Conservation (phyloP, 1,139 yeast species). For the Geotrichum australiense region DNA sequence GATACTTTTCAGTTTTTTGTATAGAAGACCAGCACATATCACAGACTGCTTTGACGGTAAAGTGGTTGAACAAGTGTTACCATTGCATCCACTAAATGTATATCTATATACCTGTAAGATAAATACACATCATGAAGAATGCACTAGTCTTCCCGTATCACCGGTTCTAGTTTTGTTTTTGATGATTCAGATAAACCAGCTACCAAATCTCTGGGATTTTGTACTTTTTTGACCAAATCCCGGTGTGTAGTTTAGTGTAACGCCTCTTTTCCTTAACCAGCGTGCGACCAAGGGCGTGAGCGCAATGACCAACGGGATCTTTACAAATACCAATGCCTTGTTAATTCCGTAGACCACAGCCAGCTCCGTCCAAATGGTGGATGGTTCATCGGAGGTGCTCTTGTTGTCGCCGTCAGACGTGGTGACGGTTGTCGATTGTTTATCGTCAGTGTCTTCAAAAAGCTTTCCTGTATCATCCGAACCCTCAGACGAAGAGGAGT, state of each 20-base stretch:
- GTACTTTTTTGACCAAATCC: slow-evolving; percentile 12
- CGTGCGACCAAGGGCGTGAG: slow-evolving; percentile 2
- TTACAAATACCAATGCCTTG: slow-evolving; percentile 2
- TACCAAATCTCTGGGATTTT: slow-evolving; percentile 13
- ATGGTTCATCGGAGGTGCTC: background rate
- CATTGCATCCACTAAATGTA: too few species aligned
- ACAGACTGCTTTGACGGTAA: too few species aligned
- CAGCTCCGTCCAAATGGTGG: slow-evolving; percentile 4
- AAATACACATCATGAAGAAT: too few species aligned
- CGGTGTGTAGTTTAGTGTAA: background rate
- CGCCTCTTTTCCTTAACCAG: background rate
- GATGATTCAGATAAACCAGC: slow-evolving; percentile 15
- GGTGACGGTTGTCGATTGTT: background rate
- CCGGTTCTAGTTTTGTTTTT: too few species aligned
- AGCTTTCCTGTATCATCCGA: slow-evolving; percentile 5
- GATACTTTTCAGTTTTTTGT: too few species aligned
- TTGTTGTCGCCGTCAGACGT: background rate
- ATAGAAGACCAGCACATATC: too few species aligned
- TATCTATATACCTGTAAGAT: too few species aligned
- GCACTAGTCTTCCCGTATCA: too few species aligned
- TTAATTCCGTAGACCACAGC: background rate
- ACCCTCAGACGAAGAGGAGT: background rate
- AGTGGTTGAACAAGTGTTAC: too few species aligned
- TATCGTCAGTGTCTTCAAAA: background rate
- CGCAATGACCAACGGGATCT: background rate